phyloP scores from a whole-genome alignment of 345 rosid genomes.

The Populus ilicifolia region DNA sequence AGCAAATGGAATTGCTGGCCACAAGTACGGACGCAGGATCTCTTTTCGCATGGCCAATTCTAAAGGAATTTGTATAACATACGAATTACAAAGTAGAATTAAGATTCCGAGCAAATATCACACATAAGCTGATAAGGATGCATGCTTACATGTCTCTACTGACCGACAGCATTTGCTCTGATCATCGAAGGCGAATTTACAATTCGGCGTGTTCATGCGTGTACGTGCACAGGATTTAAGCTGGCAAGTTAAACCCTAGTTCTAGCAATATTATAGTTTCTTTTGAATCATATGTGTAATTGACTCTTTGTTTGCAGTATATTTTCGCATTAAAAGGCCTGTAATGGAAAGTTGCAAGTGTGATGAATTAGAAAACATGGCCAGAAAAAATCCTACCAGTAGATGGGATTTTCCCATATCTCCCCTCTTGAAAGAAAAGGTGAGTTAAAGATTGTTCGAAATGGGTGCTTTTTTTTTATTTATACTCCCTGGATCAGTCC shows the following conservation, averaged over 20 bases:
- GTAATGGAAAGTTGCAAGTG: not conserved
- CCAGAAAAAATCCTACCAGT: not conserved
- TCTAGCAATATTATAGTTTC: not conserved
- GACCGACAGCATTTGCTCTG: not conserved
- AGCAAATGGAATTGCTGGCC: constrained; percentile 5
- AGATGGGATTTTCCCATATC: not conserved
- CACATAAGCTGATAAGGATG: not conserved
- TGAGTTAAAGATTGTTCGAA: not conserved
- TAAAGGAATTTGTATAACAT: too few species aligned
- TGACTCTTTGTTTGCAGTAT: not conserved
- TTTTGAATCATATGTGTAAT: not conserved
- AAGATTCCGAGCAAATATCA: not conserved
- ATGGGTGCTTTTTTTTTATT: not conserved
- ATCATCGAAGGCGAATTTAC: not conserved
- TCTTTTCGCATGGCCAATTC: not conserved
- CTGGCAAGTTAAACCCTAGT: not conserved
- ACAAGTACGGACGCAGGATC: constrained; percentile 9
- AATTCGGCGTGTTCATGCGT: not conserved
- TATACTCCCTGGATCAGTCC: not conserved
- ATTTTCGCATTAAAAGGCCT: not conserved
- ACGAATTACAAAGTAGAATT: not conserved
- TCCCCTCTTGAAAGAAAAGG: not conserved
- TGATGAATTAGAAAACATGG: not conserved
- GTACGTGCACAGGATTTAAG: not conserved
- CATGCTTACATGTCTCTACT: not conserved